Percentiles rank a stretch among this genome's conserved stretches.
phyloP scores from a whole-genome alignment of 805 yeast species.

The Saccharomycopsis sp. region DNA sequence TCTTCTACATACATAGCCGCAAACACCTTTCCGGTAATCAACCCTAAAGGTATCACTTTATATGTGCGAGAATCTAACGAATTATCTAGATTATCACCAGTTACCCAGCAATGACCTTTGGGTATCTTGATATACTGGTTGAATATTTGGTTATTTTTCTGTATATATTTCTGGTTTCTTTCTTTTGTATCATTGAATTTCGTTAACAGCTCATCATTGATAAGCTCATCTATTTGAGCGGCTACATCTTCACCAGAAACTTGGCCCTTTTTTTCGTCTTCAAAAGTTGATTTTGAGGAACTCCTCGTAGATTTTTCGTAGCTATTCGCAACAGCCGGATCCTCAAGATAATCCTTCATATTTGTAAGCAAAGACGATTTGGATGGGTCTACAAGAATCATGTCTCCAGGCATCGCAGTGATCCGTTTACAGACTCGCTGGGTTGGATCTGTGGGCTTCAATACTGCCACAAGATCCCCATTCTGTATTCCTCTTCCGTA shows the following conservation, averaged over 20 bases:
- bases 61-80: constrained; percentile 87
- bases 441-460: constrained; percentile 83
- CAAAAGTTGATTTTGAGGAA: background rate
- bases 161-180: constrained; percentile 5
- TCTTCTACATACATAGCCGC: constrained; percentile 58
- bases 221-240: background rate
- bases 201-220: background rate
- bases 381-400: constrained; percentile 75
- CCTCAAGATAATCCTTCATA: constrained; percentile 13
- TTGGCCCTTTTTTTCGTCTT: background rate
- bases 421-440: constrained; percentile 88
- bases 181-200: background rate
- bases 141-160: constrained; percentile 24
- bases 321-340: constrained; percentile 1
- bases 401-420: constrained; percentile 95
- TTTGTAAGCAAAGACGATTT: constrained; percentile 40
- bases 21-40: constrained; percentile 79
- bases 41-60: constrained; percentile 82
- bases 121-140: constrained; percentile 69
- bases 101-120: constrained; percentile 93
- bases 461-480: constrained; percentile 86
- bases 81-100: constrained; percentile 87
- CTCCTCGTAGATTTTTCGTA: background rate
- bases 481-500: constrained; percentile 59
- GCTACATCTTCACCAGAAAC: background rate